Conservation (phyloP, 441 rosid genomes). For the Capsella rubella region DNA sequence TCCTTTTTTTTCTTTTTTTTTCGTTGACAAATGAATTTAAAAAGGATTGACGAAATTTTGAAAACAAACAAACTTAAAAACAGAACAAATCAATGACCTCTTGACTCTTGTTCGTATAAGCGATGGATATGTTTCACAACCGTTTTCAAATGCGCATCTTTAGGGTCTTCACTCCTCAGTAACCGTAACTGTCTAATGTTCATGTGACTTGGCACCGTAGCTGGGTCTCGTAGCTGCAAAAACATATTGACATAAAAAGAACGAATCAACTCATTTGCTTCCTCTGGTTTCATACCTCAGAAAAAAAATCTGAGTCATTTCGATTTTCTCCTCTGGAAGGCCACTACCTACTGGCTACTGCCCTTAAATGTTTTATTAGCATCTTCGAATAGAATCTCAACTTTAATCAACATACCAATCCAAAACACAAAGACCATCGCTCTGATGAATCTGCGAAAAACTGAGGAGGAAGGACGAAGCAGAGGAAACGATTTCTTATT, state of each 20-base stretch:
- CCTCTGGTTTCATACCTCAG: not conserved
- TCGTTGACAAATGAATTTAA: not conserved
- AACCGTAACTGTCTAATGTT: not conserved
- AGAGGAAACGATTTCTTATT: slow-evolving; percentile 19
- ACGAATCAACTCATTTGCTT: not conserved
- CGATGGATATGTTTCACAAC: not conserved
- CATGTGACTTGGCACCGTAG: not conserved
- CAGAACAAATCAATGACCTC: not conserved
- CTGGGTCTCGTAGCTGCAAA: not conserved
- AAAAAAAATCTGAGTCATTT: too few relatives aligned
- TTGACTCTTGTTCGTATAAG: not conserved
- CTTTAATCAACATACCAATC: not conserved
- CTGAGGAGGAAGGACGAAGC: not conserved
- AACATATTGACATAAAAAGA: too few relatives aligned
- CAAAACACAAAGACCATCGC: not conserved
- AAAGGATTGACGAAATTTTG: too few relatives aligned
- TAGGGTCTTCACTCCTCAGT: not conserved
- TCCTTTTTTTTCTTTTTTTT: not conserved
- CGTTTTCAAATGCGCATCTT: too few relatives aligned
- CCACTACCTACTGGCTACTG: too few relatives aligned
- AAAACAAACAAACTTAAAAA: too few relatives aligned
- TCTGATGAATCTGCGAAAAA: not conserved
- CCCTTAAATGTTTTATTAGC: too few relatives aligned
- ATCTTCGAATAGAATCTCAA: not conserved
- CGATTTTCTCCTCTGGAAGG: too few relatives aligned